These are phyloP conservation scores for Tetrapisispora phaffii DNA, from an alignment of 805 yeast species.

Conservation along the genomic window DNA sequence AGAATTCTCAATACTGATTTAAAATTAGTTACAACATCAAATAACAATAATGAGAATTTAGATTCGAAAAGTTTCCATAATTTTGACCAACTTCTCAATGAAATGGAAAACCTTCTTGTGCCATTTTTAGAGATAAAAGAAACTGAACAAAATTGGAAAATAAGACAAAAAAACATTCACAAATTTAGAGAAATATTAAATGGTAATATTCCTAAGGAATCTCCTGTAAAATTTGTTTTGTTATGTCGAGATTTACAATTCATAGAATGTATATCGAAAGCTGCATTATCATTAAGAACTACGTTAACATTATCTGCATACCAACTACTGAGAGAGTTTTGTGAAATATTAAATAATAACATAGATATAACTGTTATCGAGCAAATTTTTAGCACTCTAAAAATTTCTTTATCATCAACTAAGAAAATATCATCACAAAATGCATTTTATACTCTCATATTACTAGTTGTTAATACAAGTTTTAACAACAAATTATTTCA, in stretches of 20 bases:
- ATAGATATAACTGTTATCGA: slow-evolving; percentile 28
- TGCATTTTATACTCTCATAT: slow-evolving; percentile 34
- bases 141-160: slow-evolving; percentile 79
- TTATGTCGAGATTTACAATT: slow-evolving; percentile 32
- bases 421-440: slow-evolving; percentile 32
- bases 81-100: slow-evolving; percentile 16
- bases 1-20: slow-evolving; percentile 6
- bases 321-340: slow-evolving; percentile 60
- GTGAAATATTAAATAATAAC: slow-evolving; percentile 17
- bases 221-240: slow-evolving; percentile 31
- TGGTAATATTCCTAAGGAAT: slow-evolving; percentile 40
- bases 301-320: slow-evolving; percentile 71
- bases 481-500: slow-evolving; percentile 43
- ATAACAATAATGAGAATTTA: neutral
- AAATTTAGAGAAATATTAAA: slow-evolving; percentile 48
- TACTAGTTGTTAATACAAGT: slow-evolving; percentile 42
- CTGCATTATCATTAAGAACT: slow-evolving; percentile 68
- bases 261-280: slow-evolving; percentile 54
- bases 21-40: neutral
- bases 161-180: slow-evolving; percentile 53
- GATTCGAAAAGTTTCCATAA: slow-evolving; percentile 5
- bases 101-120: slow-evolving; percentile 19
- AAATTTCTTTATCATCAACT: slow-evolving; percentile 30
- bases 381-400: slow-evolving; percentile 27
- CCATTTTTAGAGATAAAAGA: slow-evolving; percentile 60